These are phyloP conservation scores for Schizopora paradoxa DNA, from an alignment of 1,284 basidiomycete genomes.

Conservation along the genomic window DNA sequence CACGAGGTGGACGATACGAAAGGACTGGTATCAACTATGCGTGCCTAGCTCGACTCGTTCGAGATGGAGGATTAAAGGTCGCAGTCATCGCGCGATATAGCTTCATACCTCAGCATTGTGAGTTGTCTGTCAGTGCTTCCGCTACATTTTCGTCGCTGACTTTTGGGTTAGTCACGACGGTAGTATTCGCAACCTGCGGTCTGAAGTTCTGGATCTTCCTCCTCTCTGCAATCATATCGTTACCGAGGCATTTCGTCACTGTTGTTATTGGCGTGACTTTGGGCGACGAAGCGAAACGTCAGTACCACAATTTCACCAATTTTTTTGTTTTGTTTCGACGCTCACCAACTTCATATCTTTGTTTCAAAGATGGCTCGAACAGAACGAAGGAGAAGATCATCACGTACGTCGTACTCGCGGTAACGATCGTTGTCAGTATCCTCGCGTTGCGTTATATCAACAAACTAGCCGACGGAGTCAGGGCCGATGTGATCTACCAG, in stretches of 20 bases:
- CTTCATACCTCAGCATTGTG: conserved; percentile 58
- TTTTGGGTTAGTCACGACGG: conserved; percentile 52
- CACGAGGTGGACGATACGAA: conserved; percentile 50
- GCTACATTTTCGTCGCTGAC: too few species aligned
- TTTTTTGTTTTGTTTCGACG: too few species aligned
- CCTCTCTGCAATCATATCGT: conserved; percentile 51
- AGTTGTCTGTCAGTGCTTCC: conserved; percentile 20
- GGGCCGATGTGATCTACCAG: not conserved
- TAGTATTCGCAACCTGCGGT: conserved; percentile 62
- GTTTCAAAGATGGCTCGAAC: too few species aligned
- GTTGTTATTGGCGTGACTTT: conserved; percentile 48
- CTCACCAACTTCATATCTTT: too few species aligned
- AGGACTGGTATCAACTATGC: conserved; percentile 52
- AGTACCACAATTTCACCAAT: not conserved
- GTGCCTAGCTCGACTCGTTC: conserved; percentile 55
- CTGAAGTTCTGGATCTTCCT: conserved; percentile 56
- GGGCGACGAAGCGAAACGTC: not conserved
- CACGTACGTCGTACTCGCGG: not conserved
- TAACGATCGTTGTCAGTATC: not conserved
- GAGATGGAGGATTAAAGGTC: conserved; percentile 61
- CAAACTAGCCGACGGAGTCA: not conserved
- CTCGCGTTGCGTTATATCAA: not conserved
- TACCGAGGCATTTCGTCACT: conserved; percentile 58
- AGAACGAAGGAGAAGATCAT: not conserved
- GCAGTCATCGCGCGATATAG: conserved; percentile 52